A percentile compares a stretch with the other conserved stretches of the same genome.
Conservation (phyloP, 139 green algal genomes). For the Coelastrella sp. region DNA sequence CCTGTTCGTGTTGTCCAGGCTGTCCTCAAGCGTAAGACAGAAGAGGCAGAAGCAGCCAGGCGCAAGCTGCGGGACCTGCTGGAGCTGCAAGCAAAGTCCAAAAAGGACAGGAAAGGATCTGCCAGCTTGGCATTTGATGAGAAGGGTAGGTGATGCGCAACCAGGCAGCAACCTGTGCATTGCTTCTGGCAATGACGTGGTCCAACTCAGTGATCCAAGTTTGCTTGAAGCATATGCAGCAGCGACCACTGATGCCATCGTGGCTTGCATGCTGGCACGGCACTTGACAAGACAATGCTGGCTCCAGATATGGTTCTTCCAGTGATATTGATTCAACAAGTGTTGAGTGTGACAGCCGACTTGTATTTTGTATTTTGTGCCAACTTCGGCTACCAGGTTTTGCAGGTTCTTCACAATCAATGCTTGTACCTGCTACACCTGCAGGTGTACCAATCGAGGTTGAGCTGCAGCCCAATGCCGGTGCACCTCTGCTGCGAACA, state of each 20-base stretch:
- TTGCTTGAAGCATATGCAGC: too few relatives aligned
- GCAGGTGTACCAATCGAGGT: conserved; percentile 37
- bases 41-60: conserved; percentile 87
- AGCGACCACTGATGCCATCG: too few relatives aligned
- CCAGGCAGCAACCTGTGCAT: neutral
- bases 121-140: neutral
- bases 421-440: neutral
- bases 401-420: neutral
- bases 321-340: too few relatives aligned
- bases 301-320: too few relatives aligned
- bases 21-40: conserved; percentile 93
- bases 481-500: conserved; percentile 76
- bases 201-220: too few relatives aligned
- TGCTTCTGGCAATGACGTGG: too few relatives aligned
- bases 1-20: too few relatives aligned
- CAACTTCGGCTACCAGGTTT: too few relatives aligned
- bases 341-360: too few relatives aligned
- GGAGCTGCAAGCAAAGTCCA: conserved; percentile 47
- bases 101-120: conserved; percentile 1
- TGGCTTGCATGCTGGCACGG: too few relatives aligned
- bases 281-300: too few relatives aligned
- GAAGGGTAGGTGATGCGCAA: neutral
- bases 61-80: conserved; percentile 72
- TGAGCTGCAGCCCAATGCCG: conserved; percentile 79
- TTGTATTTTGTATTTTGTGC: too few relatives aligned